Evolutionary conservation across 805 yeast genomes (phyloP).

Genomic region (Scheffersomyces spartinae): DNA sequence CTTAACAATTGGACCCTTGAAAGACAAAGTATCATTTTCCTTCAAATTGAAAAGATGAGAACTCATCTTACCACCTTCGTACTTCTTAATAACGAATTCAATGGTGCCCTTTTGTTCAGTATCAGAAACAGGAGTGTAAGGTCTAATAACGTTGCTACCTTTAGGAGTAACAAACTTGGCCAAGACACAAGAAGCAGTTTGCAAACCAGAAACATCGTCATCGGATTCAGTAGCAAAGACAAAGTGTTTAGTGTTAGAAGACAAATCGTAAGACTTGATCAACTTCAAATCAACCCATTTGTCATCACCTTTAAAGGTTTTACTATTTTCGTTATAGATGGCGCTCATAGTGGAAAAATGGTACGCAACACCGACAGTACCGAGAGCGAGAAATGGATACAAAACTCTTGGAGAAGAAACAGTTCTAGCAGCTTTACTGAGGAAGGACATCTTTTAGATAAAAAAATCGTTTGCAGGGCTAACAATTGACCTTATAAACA

Average conservation of each 20-base stretch:
- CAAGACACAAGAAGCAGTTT: conserved; percentile 67
- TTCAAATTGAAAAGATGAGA: conserved; percentile 59
- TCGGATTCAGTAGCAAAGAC: conserved; percentile 56
- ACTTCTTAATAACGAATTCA: conserved; percentile 74
- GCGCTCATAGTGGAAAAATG: too few relatives aligned
- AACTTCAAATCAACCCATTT: conserved; percentile 65
- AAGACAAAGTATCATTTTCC: conserved; percentile 69
- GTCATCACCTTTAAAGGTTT: conserved; percentile 49
- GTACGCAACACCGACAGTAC: conserved; percentile 5
- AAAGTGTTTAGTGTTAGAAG: conserved; percentile 56
- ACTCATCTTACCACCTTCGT: conserved; percentile 78
- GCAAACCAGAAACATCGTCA: conserved; percentile 65
- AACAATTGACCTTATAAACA: too few relatives aligned
- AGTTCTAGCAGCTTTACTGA: too few relatives aligned
- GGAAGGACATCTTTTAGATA: too few relatives aligned
- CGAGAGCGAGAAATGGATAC: conserved; percentile 17
- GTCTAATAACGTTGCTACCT: conserved; percentile 81
- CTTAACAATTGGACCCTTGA: conserved; percentile 90
- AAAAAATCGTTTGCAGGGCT: too few relatives aligned
- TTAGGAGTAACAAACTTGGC: conserved; percentile 74
- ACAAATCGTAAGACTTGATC: conserved; percentile 30
- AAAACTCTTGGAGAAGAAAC: conserved; percentile 17
- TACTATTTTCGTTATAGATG: conserved; percentile 25
- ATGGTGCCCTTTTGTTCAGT: conserved; percentile 59
- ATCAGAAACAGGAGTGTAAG: conserved; percentile 79